These are phyloP conservation scores for Chytridium lagenaria DNA, from an alignment of 371 early-diverging fungal species.

Conservation along the genomic window DNA sequence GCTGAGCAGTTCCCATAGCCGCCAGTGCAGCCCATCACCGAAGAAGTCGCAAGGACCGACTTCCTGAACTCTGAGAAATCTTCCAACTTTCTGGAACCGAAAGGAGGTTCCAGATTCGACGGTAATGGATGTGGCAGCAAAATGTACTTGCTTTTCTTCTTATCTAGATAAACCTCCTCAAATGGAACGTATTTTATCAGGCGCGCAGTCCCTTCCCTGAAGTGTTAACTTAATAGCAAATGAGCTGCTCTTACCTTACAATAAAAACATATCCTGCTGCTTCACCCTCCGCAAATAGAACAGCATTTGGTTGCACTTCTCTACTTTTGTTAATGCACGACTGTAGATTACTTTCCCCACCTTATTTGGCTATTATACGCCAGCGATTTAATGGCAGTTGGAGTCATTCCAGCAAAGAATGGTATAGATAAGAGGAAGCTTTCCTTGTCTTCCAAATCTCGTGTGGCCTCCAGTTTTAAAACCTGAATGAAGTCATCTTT, in stretches of 20 bases:
- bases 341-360: not conserved
- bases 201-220: slow-evolving; percentile 38
- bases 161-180: slow-evolving; percentile 15
- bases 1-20: slow-evolving; percentile 33
- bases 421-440: slow-evolving; percentile 28
- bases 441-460: slow-evolving; percentile 36
- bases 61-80: slow-evolving; percentile 20
- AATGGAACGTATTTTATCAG: slow-evolving; percentile 36
- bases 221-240: not conserved
- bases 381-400: slow-evolving; percentile 21
- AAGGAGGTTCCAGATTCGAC: slow-evolving; percentile 1
- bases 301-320: slow-evolving; percentile 23
- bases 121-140: slow-evolving; percentile 25
- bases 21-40: slow-evolving; percentile 39
- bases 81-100: slow-evolving; percentile 19
- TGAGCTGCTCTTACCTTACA: slow-evolving; percentile 16
- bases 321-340: slow-evolving; percentile 5
- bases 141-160: slow-evolving; percentile 13
- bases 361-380: slow-evolving; percentile 18
- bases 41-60: slow-evolving; percentile 25
- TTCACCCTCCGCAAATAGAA: slow-evolving; percentile 33
- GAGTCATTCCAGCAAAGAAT: slow-evolving; percentile 25
- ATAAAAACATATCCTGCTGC: slow-evolving; percentile 22
- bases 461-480: slow-evolving; percentile 27
- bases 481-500: slow-evolving; percentile 37